Evolutionary conservation across 2,329 filamentous ascomycete genomes (phyloP), one percentile per base, ranked within the genome.

Genomic region (Fusarium nurragi): DNA sequence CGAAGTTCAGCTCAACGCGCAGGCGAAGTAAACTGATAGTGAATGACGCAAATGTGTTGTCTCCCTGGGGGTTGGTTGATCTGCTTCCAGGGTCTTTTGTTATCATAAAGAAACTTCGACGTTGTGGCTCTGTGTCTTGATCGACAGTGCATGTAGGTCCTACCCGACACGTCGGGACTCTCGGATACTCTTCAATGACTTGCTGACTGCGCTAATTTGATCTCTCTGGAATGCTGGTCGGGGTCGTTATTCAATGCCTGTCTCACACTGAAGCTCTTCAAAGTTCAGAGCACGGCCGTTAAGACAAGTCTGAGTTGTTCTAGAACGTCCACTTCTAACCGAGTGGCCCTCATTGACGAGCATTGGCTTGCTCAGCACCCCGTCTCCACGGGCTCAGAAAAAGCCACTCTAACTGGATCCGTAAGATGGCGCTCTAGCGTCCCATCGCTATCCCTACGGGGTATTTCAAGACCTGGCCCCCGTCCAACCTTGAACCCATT

Each of bases 381-480:
- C 16, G 32, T 16, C 30, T 53, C 30, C 38, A 16, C 23, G 38
- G n/a, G 19, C 14, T 32, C 8, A 30, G 43, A 21, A 41, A 25
- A 25, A 51, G 19, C 11, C 18, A 30, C 26, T 14, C 59, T 58
- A 63, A 39, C 53, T 58, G 2, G 7, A 58, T 59, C 32, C 41
- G 59, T 58, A 19, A 12, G 23, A 30, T 37, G 30, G 30, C 38
- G 23, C 19, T 19, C 19, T 36, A 50, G 56, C 26, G 30, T 48
- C 30, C 28, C 45, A 39, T 25, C 38, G 28, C 25, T 57, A 53
- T 59, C 43, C 59, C 10, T 64, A 60, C 38, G 36, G 46, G 60
- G 59, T 64, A 64, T 64, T 59, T 64, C 47, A 64, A 45, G 11
- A 49, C 54, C 26, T 26, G 19, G 23, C 30, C 59, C 53, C 60